Percentiles rank a stretch among this genome's conserved stretches.
Conservation (phyloP, 768 basidiomycete genomes). For the Boletus huronensis region DNA sequence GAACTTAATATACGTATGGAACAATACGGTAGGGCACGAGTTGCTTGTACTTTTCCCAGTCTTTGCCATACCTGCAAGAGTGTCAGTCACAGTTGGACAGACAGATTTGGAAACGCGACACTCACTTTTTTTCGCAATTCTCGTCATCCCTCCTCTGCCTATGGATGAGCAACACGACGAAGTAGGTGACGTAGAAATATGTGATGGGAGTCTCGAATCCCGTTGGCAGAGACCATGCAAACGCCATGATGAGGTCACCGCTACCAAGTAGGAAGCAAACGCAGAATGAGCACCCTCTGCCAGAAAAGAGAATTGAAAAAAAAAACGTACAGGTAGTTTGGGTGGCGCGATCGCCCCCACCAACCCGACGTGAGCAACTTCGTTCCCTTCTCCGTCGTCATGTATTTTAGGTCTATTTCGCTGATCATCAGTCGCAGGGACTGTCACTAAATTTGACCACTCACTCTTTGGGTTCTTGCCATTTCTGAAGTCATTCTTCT, state of each 20-base stretch:
- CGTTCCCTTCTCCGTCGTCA: conserved; percentile 81
- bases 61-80: conserved; percentile 74
- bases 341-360: conserved; percentile 95
- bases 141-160: conserved; percentile 91
- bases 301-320: background rate
- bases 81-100: background rate
- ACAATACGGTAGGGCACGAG: conserved; percentile 84
- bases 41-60: conserved; percentile 89
- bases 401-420: conserved; percentile 63
- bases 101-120: background rate
- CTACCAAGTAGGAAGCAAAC: conserved; percentile 33
- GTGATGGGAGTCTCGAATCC: conserved; percentile 91
- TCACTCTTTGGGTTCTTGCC: conserved; percentile 92
- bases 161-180: conserved; percentile 84
- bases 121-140: conserved; percentile 83
- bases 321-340: conserved; percentile 73
- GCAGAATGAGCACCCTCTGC: background rate
- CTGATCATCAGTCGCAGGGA: conserved; percentile 1
- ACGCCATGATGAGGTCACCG: conserved; percentile 83
- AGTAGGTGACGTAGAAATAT: conserved; percentile 92
- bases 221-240: conserved; percentile 92
- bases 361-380: conserved; percentile 93
- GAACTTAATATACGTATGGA: conserved; percentile 68
- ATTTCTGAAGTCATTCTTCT: conserved; percentile 95
- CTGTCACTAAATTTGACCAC: background rate